A percentile compares a stretch with the other conserved stretches of the same genome.
Conservation (phyloP, 2,329 filamentous ascomycete species). For the Botrytis paeoniae region DNA sequence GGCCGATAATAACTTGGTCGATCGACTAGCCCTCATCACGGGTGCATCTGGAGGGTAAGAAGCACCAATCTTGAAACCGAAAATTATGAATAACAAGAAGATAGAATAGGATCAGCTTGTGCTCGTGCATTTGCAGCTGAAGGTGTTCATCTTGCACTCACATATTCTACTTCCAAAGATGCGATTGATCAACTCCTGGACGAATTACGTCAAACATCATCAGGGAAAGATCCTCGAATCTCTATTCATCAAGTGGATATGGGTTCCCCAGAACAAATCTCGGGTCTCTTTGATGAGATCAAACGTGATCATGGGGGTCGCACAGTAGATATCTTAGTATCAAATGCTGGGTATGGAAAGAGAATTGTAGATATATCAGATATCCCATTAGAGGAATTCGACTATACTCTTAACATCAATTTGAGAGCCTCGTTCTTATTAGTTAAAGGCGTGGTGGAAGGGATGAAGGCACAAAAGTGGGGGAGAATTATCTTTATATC, state of each 20-base stretch:
- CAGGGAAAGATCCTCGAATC: constrained; percentile 41
- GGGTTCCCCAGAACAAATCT: constrained; percentile 50
- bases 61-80: not conserved
- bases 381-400: constrained; percentile 33
- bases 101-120: constrained; percentile 59
- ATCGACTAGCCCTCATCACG: constrained; percentile 56
- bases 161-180: constrained; percentile 50
- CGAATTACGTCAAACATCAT: constrained; percentile 37
- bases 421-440: constrained; percentile 32
- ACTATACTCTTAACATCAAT: constrained; percentile 33
- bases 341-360: constrained; percentile 65
- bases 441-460: constrained; percentile 30
- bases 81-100: not conserved
- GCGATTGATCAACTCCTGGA: constrained; percentile 46
- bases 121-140: constrained; percentile 52
- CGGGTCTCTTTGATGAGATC: constrained; percentile 54
- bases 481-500: constrained; percentile 32
- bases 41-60: constrained; percentile 59
- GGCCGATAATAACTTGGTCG: constrained; percentile 46
- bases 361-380: constrained; percentile 44
- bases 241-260: constrained; percentile 59
- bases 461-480: constrained; percentile 43
- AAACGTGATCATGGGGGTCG: constrained; percentile 46
- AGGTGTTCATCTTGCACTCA: constrained; percentile 55
- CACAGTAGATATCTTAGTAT: constrained; percentile 59